Conservation (phyloP, 805 yeast genomes). For the Candida tallmaniae region DNA sequence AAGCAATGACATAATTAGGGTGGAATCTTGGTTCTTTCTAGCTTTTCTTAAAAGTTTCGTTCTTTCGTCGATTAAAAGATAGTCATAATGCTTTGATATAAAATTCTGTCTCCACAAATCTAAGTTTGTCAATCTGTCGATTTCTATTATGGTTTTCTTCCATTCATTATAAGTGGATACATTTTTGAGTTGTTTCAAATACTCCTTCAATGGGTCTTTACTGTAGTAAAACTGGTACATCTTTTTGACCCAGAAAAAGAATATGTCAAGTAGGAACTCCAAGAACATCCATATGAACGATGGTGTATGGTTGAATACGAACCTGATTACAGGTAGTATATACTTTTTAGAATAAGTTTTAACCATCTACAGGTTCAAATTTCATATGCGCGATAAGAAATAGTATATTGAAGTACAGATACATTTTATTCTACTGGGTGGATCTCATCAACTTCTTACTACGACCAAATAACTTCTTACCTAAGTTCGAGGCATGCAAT, state of each 20-base stretch:
- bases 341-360: slow-evolving; percentile 5
- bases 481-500: slow-evolving; percentile 48
- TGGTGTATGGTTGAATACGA: slow-evolving; percentile 33
- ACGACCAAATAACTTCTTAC: slow-evolving; percentile 51
- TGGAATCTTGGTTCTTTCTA: slow-evolving; percentile 52
- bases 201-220: slow-evolving; percentile 44
- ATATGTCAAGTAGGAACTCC: slow-evolving; percentile 41
- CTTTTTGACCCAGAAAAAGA: slow-evolving; percentile 43
- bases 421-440: neutral
- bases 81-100: slow-evolving; percentile 77
- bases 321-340: slow-evolving; percentile 21
- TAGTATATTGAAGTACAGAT: neutral
- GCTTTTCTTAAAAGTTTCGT: slow-evolving; percentile 60
- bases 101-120: slow-evolving; percentile 76
- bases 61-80: slow-evolving; percentile 72
- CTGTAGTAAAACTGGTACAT: slow-evolving; percentile 30
- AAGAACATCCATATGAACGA: slow-evolving; percentile 37
- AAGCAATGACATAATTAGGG: slow-evolving; percentile 57
- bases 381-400: too few relatives aligned
- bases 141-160: slow-evolving; percentile 50
- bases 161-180: slow-evolving; percentile 67
- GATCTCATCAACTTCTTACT: slow-evolving; percentile 45
- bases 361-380: slow-evolving; percentile 1
- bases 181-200: slow-evolving; percentile 43
- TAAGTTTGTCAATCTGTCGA: slow-evolving; percentile 43